Percentiles rank a stretch among this genome's conserved stretches.
Conservation (phyloP, 352 stramenopile species). For the Halophytophthora polymorphica region DNA sequence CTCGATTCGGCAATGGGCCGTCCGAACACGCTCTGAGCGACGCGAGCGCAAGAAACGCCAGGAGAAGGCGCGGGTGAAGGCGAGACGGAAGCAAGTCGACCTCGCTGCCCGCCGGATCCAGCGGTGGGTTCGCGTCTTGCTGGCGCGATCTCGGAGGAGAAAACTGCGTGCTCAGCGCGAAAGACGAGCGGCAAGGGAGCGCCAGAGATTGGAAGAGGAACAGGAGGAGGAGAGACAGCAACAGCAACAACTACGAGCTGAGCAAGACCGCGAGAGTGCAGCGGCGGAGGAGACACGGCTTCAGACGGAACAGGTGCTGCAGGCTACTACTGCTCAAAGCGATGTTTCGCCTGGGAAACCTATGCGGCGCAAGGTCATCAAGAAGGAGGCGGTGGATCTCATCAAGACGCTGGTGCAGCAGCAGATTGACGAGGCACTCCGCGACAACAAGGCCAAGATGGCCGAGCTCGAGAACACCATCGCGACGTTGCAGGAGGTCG, state of each 20-base stretch:
- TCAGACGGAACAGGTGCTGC: slow-evolving; percentile 4
- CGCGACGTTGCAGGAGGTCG: slow-evolving; percentile 35
- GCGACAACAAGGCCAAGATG: slow-evolving; percentile 38
- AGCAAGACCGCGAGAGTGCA: neutral
- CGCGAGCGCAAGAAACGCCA: slow-evolving; percentile 7
- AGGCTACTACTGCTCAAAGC: slow-evolving; percentile 9
- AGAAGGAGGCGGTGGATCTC: slow-evolving; percentile 39
- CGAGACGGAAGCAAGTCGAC: slow-evolving; percentile 6
- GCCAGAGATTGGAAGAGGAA: slow-evolving; percentile 4
- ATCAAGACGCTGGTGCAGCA: slow-evolving; percentile 39
- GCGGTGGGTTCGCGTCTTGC: slow-evolving; percentile 25
- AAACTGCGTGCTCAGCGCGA: slow-evolving; percentile 16
- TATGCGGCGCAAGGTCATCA: slow-evolving; percentile 40
- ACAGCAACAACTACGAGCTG: slow-evolving; percentile 1
- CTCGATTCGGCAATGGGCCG: slow-evolving; percentile 45
- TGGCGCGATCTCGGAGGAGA: slow-evolving; percentile 25
- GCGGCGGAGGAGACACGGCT: slow-evolving; percentile 4
- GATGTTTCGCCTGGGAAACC: slow-evolving; percentile 7
- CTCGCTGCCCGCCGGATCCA: slow-evolving; percentile 17
- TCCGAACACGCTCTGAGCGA: slow-evolving; percentile 27
- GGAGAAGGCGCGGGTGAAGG: slow-evolving; percentile 5
- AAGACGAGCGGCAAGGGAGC: slow-evolving; percentile 1
- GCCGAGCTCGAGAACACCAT: slow-evolving; percentile 41
- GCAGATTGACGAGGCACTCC: slow-evolving; percentile 34
- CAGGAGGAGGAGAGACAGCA: slow-evolving; percentile 4